phyloP scores from a whole-genome alignment of 306 rosid genomes.

The Rosa persica region DNA sequence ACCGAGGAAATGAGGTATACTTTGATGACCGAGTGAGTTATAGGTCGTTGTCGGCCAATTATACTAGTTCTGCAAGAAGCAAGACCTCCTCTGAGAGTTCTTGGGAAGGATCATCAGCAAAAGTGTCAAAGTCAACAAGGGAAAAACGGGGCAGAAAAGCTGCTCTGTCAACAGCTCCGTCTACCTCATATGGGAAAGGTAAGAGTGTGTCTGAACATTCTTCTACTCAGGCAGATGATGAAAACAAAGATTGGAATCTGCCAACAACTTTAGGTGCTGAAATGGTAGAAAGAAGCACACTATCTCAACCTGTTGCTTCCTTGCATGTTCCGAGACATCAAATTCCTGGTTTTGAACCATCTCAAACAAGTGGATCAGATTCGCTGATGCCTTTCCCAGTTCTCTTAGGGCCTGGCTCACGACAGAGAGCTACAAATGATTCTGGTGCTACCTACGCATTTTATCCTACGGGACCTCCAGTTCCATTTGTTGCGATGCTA shows the following conservation, averaged over 20 bases:
- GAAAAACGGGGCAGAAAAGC: slow-evolving; percentile 66
- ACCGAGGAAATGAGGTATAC: slow-evolving; percentile 57
- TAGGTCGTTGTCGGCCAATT: slow-evolving; percentile 43
- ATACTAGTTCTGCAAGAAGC: slow-evolving; percentile 59
- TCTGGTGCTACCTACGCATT: slow-evolving; percentile 69
- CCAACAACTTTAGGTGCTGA: slow-evolving; percentile 46
- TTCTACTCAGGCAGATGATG: slow-evolving; percentile 61
- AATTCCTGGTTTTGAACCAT: slow-evolving; percentile 58
- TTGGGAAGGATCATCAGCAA: slow-evolving; percentile 82
- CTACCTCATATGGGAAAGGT: slow-evolving; percentile 56
- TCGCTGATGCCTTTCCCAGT: slow-evolving; percentile 56
- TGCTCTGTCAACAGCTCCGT: slow-evolving; percentile 37
- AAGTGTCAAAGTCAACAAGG: slow-evolving; percentile 71
- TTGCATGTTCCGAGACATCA: slow-evolving; percentile 61
- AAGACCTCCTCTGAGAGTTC: slow-evolving; percentile 82
- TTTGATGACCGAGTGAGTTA: slow-evolving; percentile 67
- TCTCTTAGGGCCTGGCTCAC: slow-evolving; percentile 69
- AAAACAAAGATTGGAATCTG: slow-evolving; percentile 65
- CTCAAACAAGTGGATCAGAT: slow-evolving; percentile 80
- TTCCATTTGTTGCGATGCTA: slow-evolving; percentile 84
- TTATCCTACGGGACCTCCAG: slow-evolving; percentile 97
- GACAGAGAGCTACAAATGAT: slow-evolving; percentile 61
- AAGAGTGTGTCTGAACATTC: slow-evolving; percentile 66
- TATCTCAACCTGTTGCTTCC: slow-evolving; percentile 41
- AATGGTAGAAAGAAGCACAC: slow-evolving; percentile 53